phyloP scores from a whole-genome alignment of 768 basidiomycete genomes.

The Sarcodon aspratus region DNA sequence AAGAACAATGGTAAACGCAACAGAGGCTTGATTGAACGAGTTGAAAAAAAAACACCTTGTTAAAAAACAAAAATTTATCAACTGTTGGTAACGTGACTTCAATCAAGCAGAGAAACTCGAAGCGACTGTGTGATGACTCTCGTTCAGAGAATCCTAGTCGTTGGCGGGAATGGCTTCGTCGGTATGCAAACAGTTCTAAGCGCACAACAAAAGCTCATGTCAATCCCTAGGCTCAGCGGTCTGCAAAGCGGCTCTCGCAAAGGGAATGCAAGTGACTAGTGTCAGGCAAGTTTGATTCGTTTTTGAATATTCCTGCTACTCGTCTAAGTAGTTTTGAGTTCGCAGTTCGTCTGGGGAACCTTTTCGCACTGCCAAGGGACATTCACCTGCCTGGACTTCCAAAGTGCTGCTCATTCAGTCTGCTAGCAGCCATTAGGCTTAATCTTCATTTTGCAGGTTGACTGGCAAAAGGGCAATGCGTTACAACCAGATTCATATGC shows the following conservation, averaged over 20 bases:
- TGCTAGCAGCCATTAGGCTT: not conserved
- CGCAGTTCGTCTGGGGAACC: slow-evolving; percentile 77
- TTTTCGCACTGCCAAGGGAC: slow-evolving; percentile 82
- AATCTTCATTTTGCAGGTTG: slow-evolving; percentile 39
- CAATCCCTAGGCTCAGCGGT: slow-evolving; percentile 71
- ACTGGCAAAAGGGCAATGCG: slow-evolving; percentile 82
- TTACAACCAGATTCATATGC: slow-evolving; percentile 66
- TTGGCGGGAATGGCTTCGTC: slow-evolving; percentile 98
- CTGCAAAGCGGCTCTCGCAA: slow-evolving; percentile 76
- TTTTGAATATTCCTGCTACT: not conserved
- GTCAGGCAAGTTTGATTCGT: slow-evolving; percentile 50
- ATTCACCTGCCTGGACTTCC: slow-evolving; percentile 75
- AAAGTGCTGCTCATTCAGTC: slow-evolving; percentile 34
- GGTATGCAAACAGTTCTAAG: slow-evolving; percentile 33
- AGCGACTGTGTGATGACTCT: slow-evolving; percentile 4
- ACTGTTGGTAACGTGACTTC: no score
- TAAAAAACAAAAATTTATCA: no score
- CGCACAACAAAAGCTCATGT: not conserved
- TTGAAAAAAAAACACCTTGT: no score
- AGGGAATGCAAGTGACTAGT: slow-evolving; percentile 81
- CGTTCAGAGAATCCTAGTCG: slow-evolving; percentile 66
- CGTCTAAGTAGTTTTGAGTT: not conserved
- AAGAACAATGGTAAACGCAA: no score
- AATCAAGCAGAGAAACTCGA: not conserved
- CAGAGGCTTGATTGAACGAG: no score